Evolutionary conservation across 352 stramenopile genomes (phyloP).

Genomic region (Phytophthora chlamydospora): DNA sequence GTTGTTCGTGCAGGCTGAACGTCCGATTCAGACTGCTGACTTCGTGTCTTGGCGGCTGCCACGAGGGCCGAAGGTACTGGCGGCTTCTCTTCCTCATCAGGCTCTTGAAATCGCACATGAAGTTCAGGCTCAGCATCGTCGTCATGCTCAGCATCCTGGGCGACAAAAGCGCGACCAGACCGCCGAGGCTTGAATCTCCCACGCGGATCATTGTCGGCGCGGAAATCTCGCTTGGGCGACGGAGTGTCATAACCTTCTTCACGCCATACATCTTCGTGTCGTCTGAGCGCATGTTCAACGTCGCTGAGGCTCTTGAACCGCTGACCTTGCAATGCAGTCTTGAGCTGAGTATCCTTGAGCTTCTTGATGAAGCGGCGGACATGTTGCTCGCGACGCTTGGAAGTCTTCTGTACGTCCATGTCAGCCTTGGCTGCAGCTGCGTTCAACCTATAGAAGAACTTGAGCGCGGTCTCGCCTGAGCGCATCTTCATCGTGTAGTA

Average conservation of each 20-base stretch:
- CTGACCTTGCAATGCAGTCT: slow-evolving; percentile 1
- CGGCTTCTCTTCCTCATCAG: no score
- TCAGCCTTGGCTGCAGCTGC: background rate
- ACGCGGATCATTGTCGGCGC: background rate
- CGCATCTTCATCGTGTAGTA: no score
- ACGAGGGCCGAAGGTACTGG: no score
- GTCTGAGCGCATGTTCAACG: background rate
- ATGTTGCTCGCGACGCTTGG: no score
- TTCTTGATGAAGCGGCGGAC: background rate
- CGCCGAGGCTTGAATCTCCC: background rate
- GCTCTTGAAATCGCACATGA: no score
- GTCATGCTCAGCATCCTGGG: no score
- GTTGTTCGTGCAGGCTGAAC: no score
- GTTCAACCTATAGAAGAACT: slow-evolving; percentile 9
- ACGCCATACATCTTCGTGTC: background rate
- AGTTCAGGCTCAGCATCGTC: no score
- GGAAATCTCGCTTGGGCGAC: background rate
- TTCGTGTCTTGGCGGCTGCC: no score
- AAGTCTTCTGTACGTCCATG: background rate
- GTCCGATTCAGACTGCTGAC: no score
- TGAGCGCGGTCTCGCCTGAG: background rate
- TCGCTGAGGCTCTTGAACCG: background rate
- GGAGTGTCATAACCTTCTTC: slow-evolving; percentile 1
- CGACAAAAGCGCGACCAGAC: no score
- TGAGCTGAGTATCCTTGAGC: background rate